Conservation (phyloP, 495 filamentous ascomycete species). For the Lophium mytilinum region DNA sequence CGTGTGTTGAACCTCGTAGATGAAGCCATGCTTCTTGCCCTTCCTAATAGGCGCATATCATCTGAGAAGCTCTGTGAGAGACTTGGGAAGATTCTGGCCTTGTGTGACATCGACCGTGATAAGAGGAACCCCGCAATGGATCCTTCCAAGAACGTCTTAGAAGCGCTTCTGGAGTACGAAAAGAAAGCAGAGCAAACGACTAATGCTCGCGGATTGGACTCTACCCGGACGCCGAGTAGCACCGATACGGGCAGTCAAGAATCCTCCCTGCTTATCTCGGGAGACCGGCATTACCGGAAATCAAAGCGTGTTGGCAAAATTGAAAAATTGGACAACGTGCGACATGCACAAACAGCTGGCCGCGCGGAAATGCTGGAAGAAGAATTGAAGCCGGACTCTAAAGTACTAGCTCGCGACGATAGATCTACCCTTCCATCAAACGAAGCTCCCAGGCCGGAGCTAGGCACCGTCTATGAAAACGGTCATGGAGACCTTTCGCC, state of each 20-base stretch:
- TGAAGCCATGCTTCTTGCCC: neutral
- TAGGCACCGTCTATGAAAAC: neutral
- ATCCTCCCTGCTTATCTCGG: neutral
- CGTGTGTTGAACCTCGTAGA: slow-evolving; percentile 6
- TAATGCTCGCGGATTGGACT: neutral
- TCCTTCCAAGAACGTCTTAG: neutral
- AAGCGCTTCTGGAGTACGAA: neutral
- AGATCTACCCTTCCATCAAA: neutral
- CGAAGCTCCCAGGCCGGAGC: neutral
- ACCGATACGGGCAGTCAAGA: no score
- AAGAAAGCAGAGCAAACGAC: neutral
- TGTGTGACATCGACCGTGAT: neutral
- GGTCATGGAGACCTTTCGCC: neutral
- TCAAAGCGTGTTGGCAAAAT: neutral
- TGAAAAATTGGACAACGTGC: neutral
- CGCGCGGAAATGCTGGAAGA: neutral
- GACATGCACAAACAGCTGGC: neutral
- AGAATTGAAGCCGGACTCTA: neutral
- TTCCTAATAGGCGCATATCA: neutral
- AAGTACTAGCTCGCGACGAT: neutral
- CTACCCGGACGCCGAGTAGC: neutral
- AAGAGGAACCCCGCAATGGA: neutral
- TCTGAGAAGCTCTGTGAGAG: neutral
- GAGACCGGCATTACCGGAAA: neutral
- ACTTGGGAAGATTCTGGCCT: neutral